phyloP scores from a whole-genome alignment of 371 early-diverging fungal genomes.

The Capillidium rhysosporum region DNA sequence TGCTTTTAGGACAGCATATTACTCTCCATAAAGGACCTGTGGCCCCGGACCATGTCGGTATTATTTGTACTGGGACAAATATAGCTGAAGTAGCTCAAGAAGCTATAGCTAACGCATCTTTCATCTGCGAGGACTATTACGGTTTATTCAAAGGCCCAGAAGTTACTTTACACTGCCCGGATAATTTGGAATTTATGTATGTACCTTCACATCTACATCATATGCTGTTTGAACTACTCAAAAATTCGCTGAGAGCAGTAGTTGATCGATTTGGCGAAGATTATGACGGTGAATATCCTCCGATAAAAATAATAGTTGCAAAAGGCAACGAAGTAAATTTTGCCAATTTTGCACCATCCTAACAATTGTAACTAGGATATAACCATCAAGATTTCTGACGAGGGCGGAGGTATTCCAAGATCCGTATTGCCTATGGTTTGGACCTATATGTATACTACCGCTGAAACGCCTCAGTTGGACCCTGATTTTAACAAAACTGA shows the following conservation, averaged over 20 bases:
- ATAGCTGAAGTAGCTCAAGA: constrained; percentile 57
- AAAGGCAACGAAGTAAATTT: constrained; percentile 64
- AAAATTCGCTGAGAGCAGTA: constrained; percentile 86
- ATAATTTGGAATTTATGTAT: constrained; percentile 88
- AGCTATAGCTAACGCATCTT: constrained; percentile 80
- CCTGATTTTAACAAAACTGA: constrained; percentile 67
- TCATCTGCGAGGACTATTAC: constrained; percentile 83
- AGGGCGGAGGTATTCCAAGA: constrained; percentile 88
- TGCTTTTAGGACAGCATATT: constrained; percentile 80
- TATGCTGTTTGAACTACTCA: constrained; percentile 93
- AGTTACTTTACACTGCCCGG: constrained; percentile 57
- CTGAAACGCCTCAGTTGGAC: constrained; percentile 66
- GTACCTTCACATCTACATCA: constrained; percentile 90
- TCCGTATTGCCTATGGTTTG: constrained; percentile 78
- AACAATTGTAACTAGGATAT: constrained; percentile 37
- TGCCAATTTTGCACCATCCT: neutral
- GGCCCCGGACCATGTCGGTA: constrained; percentile 69
- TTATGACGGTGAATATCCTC: constrained; percentile 64
- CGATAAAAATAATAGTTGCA: constrained; percentile 80
- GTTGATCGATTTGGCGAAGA: constrained; percentile 81
- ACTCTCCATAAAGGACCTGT: constrained; percentile 38
- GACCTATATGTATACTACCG: constrained; percentile 97
- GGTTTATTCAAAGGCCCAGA: constrained; percentile 65
- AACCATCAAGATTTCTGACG: constrained; percentile 89
- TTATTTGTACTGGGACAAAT: constrained; percentile 82